Evolutionary conservation across 2,329 filamentous ascomycete species (phyloP), one percentile per base, ranked within the genome.

Genomic region (Thielaviopsis populi): DNA sequence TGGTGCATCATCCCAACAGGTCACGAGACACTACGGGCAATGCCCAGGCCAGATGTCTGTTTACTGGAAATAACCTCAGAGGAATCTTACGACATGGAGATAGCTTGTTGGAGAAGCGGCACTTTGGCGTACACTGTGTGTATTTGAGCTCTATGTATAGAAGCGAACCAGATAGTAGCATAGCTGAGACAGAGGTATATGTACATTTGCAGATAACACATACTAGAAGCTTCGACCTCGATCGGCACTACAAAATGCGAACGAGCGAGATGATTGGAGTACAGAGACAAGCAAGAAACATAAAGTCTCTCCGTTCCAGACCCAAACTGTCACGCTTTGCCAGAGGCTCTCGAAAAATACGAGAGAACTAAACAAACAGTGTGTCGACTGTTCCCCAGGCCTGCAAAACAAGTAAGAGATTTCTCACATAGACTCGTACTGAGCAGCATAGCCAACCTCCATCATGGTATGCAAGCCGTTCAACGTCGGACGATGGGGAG

Each of bases 401-500:
- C n/a, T n/a, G n/a, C n/a, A n/a, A n/a, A n/a, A n/a, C 43, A 19
- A 46, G 11, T 19, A 6, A 19, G 6, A 46, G 17, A 46, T 46
- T 46, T 22, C 19, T 24, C 46, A 15, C 8, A 11, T 56, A 17
- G 63, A 60, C 62, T 66, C 61, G 42, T 69, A 69, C 19, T 69
- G 69, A 19, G 67, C 69, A 58, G 69, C 68, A 42, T 69, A 69
- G 19, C 61, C 69, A 15, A 69, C 67, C 60, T 69, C 69, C 69
- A 69, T 68, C 65, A 68, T 68, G 64, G 65, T 63, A 37, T 66
- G 67, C 30, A 67, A 76, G 33, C 78, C 75, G 60, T 75, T 78
- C 1, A 68, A 66, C 1, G 80, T 83, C n/a, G 70, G 68, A 3
- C 63, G 68, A 67, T 79, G 79, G 2, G 81, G 80, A 15, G 71